Evolutionary conservation across 257 asterid species (phyloP), one percentile per base, ranked within the genome.

Genomic region (Voacanga thouarsii): DNA sequence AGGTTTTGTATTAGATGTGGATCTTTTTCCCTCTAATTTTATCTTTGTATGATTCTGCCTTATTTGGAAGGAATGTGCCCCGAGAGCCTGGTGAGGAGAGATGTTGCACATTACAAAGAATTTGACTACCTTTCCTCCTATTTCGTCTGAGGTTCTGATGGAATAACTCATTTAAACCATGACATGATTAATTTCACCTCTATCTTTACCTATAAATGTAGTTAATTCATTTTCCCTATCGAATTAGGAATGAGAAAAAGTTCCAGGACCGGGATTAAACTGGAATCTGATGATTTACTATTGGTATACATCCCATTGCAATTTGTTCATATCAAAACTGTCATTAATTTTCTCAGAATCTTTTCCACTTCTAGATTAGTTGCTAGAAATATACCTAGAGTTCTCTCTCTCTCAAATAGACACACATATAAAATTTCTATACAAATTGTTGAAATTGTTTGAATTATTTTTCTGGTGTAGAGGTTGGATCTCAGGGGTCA

Each of bases 401-500:
- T 39, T 57, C 56, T 24, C 30, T 61, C 55, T 39, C 39, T 28
- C 30, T 39, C 76, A 49, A 55, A 33, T 2, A 33, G 37, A 33
- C 37, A 33, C 37, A 33, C 37, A 33, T 59, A 19, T 19, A 26
- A 12, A 47, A 23, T 50, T 15, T 69, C 74, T 77, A 41, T 57
- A 6, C 56, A 78, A 39, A 45, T 49, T 67, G 44, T 39, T 44
- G 68, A 28, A 26, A 73, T 76, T 79, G 50, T 57, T 73, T 71
- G n/a, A 68, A 65, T 76, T 81, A 59, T 60, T 76, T 73, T 82
- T 76, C 71, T 79, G 7, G 55, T 88, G 83, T 77, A 96, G 99
- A 92, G 99, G 79, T 85, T 96, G 97, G 99, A 96, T 92, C 97
- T 93, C 60, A 94, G 99, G 77, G 99, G 99, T 51, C 97, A 93